These are phyloP conservation scores for Gamsiella multidivaricata DNA, from an alignment of 192 early-diverging fungal species.

Conservation along the genomic window DNA sequence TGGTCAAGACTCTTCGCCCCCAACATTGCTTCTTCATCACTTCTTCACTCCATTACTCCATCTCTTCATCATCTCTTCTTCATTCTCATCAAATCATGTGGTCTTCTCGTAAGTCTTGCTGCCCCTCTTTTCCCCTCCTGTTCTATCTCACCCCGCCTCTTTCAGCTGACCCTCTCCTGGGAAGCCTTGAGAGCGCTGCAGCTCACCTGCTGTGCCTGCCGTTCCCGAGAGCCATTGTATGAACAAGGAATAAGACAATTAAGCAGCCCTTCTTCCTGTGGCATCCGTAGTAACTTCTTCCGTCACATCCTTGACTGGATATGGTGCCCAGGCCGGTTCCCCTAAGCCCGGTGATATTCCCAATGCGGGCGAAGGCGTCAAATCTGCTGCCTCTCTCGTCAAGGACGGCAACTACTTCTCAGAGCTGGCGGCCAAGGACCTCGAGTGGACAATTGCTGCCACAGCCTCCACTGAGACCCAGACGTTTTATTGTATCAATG, in stretches of 20 bases:
- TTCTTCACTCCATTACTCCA: neutral
- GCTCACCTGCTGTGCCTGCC: neutral
- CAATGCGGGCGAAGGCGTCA: constrained; percentile 48
- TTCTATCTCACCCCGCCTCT: too few relatives aligned
- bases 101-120: constrained; percentile 43
- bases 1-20: neutral
- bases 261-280: neutral
- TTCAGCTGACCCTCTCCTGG: neutral
- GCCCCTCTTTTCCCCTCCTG: neutral
- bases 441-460: constrained; percentile 75
- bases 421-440: constrained; percentile 67
- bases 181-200: too few relatives aligned
- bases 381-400: constrained; percentile 44
- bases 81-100: constrained; percentile 23
- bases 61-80: constrained; percentile 2
- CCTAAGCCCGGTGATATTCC: constrained; percentile 50
- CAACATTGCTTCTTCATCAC: neutral
- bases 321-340: constrained; percentile 10
- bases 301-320: constrained; percentile 35
- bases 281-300: constrained; percentile 15
- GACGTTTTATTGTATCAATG: constrained; percentile 83
- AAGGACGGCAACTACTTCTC: constrained; percentile 59
- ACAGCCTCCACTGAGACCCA: constrained; percentile 89
- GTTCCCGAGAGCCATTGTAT: neutral
- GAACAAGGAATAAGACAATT: neutral